Conservation (phyloP, 805 yeast genomes). For the Saturnispora dispora region DNA sequence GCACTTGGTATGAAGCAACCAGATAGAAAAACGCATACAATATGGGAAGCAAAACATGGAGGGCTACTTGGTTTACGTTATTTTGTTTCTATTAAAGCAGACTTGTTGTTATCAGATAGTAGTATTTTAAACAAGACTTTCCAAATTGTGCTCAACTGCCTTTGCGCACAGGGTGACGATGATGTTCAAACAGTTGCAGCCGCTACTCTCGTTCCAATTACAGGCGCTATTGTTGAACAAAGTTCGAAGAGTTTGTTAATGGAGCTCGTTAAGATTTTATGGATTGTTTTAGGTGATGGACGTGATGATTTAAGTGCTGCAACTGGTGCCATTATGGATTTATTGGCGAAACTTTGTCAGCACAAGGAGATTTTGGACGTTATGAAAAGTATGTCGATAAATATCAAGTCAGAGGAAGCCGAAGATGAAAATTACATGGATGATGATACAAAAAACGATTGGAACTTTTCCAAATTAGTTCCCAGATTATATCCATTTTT, state of each 20-base stretch:
- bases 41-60: slow-evolving; percentile 98
- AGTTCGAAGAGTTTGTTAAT: slow-evolving; percentile 38
- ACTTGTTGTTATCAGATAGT: slow-evolving; percentile 53
- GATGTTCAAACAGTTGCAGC: slow-evolving; percentile 98
- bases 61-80: slow-evolving; percentile 91
- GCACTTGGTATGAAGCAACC: neutral
- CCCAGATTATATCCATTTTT: slow-evolving; percentile 89
- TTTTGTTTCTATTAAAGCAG: slow-evolving; percentile 82
- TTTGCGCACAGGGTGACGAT: slow-evolving; percentile 93
- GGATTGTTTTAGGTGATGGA: slow-evolving; percentile 79
- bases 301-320: slow-evolving; percentile 92
- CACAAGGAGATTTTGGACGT: slow-evolving; percentile 67
- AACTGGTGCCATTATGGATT: slow-evolving; percentile 92
- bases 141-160: slow-evolving; percentile 78
- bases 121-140: slow-evolving; percentile 62
- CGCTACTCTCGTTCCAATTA: slow-evolving; percentile 82
- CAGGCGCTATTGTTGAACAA: slow-evolving; percentile 24
- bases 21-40: slow-evolving; percentile 32
- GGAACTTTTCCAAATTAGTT: slow-evolving; percentile 63
- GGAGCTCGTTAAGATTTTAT: slow-evolving; percentile 57
- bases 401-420: slow-evolving; percentile 9
- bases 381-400: slow-evolving; percentile 52
- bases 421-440: slow-evolving; percentile 33
- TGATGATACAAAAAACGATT: neutral
- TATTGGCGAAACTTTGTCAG: slow-evolving; percentile 78